Evolutionary conservation across 805 yeast genomes (phyloP).

Genomic region (Tetrapisispora fleetii): DNA sequence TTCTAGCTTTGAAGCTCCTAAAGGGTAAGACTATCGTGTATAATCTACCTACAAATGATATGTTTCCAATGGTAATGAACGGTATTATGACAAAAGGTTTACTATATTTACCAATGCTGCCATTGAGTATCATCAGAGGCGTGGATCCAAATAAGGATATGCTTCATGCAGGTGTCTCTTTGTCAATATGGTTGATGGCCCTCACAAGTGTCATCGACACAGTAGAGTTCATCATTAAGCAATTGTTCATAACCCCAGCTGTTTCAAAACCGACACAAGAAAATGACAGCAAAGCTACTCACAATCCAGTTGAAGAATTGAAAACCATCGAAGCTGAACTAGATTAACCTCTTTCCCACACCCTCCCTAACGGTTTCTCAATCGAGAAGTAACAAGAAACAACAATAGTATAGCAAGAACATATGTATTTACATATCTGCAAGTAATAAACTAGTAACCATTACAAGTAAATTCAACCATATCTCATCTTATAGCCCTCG

Average conservation of each 20-base stretch:
- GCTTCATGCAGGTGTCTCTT: conserved; percentile 20
- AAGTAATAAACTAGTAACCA: no score
- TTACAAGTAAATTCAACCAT: no score
- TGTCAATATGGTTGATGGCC: conserved; percentile 30
- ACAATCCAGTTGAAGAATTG: not conserved
- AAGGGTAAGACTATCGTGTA: conserved; percentile 27
- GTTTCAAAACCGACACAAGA: conserved; percentile 8
- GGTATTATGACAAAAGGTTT: conserved; percentile 28
- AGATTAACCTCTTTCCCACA: conserved; percentile 5
- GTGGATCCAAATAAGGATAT: not conserved
- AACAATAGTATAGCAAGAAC: no score
- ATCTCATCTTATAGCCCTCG: no score
- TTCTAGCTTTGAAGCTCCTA: conserved; percentile 23
- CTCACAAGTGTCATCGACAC: conserved; percentile 22
- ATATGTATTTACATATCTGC: no score
- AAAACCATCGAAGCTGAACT: conserved; percentile 2
- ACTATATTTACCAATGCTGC: conserved; percentile 20
- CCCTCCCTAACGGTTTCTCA: no score
- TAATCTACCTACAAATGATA: conserved; percentile 17
- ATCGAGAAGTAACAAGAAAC: no score
- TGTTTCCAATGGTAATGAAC: conserved; percentile 24
- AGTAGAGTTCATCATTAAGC: conserved; percentile 20
- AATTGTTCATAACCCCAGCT: conserved; percentile 10
- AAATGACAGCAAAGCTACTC: not conserved
- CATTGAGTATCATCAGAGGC: conserved; percentile 13